Base-by-base conservation (phyloP, 2,329 filamentous ascomycete species). In the Fusarium sp. region DNA sequence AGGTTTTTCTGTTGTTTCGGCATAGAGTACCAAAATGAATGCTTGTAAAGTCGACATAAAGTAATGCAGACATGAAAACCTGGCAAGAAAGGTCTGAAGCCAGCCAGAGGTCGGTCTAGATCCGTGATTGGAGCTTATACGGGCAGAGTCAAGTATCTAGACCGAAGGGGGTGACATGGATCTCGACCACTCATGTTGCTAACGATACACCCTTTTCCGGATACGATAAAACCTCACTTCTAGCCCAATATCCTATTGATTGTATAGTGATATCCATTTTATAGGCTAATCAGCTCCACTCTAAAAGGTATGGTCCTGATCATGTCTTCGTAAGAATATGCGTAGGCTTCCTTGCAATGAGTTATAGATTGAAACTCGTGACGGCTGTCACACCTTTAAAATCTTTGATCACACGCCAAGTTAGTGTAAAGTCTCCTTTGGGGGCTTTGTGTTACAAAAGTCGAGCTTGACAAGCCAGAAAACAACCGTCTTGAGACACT, bases 401-500 rank as follows among this genome's bases (percentile, higher is more conserved):
- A n/a, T 19, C 6, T 35, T 27, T 19, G 7, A 27, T 35, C 9
- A 25, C n/a, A n/a, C 57, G 27, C 41, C 21, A 27, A 27, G 31
- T 29, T 21, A 41, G 16, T 35, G 38, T 39, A 14, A 29, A 61
- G 18, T 42, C 41, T 37, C 12, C 5, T 16, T 31, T 23, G n/a
- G 31, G 55, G 14, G 39, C 29, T 14, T 27, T 58, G 49, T 60
- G 49, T 46, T 59, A 69, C 57, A 18, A 23, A 45, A 37, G 19
- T 23, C 9, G 25, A 21, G n/a, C 19, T 33, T 60, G 29, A 11
- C 29, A 55, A 59, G 45, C n/a, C 25, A 42, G 25, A 38, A 44
- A 56, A 14, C 35, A 52, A 58, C 27, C 66, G 57, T 62, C 70
- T 70, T 46, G 61, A 70, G 68, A 70, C 55, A 56, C 55, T 62